A percentile compares a stretch with the other conserved stretches of the same genome.
phyloP scores from a whole-genome alignment of 306 rosid genomes.

The Corylus heterophylla region DNA sequence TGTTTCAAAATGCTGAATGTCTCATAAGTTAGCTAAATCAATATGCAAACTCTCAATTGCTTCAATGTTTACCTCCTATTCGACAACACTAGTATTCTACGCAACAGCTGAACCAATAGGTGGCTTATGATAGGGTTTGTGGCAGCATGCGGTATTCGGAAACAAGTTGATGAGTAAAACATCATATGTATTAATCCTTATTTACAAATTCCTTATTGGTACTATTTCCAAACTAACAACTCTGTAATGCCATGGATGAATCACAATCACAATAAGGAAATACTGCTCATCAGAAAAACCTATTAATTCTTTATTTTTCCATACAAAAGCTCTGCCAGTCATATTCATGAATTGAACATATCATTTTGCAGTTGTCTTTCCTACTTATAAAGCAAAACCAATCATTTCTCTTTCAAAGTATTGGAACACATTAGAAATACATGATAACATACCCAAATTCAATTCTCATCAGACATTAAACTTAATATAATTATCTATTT shows the following conservation, averaged over 20 bases:
- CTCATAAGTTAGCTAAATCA: neutral
- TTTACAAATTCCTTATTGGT: neutral
- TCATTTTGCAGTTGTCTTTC: neutral
- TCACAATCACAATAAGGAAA: neutral
- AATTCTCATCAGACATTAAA: neutral
- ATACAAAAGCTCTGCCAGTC: neutral
- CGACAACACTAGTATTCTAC: neutral
- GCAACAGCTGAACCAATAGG: neutral
- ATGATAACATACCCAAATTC: neutral
- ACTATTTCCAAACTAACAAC: neutral
- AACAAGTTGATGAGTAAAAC: neutral
- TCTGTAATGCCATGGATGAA: neutral
- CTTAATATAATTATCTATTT: neutral
- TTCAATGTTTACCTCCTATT: neutral
- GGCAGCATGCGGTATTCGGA: neutral
- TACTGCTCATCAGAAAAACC: neutral
- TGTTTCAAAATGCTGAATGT: neutral
- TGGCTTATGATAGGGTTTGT: neutral
- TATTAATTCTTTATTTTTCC: neutral
- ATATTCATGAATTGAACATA: neutral
- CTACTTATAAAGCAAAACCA: neutral
- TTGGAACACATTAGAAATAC: neutral
- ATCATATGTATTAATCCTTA: neutral
- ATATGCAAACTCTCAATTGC: neutral
- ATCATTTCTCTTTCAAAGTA: neutral